Evolutionary conservation across 495 filamentous ascomycete species (phyloP), one percentile per base, ranked within the genome.

Genomic region (Penicillium arizonense): DNA sequence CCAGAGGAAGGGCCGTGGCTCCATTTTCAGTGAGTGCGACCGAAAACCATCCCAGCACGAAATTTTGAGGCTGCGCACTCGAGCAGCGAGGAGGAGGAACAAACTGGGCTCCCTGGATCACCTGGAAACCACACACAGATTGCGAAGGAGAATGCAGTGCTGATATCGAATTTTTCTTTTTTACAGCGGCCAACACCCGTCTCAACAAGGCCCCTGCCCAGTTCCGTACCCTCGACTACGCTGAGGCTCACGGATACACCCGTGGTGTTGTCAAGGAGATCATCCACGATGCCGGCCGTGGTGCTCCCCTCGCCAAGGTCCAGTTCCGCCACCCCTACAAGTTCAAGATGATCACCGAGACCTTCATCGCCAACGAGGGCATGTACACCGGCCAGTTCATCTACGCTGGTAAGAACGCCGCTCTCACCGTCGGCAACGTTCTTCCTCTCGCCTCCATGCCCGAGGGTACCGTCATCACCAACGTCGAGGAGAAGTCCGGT

Each of bases 301-400:
- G 94, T 78, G 94, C 95, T 76, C 94, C 94, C 63, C 87, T 98
- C 68, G 93, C 94, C 73, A 90, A 89, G 73, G 92, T 98, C 65
- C 79, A 84, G 68, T 98, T 98, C 88, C 92, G 92, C 61, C 87
- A 94, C 73, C 87, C 90, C 59, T 89, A 95, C 85, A 84, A 85
- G 76, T 94, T 86, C 84, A 90, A 89, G 82, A 83, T 89, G 76
- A 76, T 86, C 74, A 91, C 85, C 74, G 92, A 90, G 87, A 95
- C 94, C 57, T 96, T 98, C 85, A 97, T 99, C 72, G 94, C 95
- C 75, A 97, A 97, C 79, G 94, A 99, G 84, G 94, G 94, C 80
- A 96, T 97, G 93, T 99, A 99, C 90, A 96, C 94, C 58, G 94
- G 94, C 63, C 92, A 96, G 80, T 99, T 99, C 83, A 91, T 99